phyloP scores from a whole-genome alignment of 2,329 filamentous ascomycete genomes.

The Penicillium sp. region DNA sequence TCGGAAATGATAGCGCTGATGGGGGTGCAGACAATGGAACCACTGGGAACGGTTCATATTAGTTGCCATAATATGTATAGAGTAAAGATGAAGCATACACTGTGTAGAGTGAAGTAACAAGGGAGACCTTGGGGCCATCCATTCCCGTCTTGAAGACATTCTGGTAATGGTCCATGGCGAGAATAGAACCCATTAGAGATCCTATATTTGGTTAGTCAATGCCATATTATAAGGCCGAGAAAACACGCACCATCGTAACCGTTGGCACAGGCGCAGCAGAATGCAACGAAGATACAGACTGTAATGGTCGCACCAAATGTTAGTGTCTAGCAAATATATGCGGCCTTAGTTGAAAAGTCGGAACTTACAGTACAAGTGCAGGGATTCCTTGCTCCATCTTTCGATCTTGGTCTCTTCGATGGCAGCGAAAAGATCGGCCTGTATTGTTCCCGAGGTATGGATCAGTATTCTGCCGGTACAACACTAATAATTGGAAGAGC shows the following conservation, averaged over 20 bases:
- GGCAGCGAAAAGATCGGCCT: slow-evolving; percentile 51
- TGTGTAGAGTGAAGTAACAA: slow-evolving; percentile 47
- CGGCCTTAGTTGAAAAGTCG: background rate
- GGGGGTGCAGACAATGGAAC: slow-evolving; percentile 34
- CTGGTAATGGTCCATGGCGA: slow-evolving; percentile 35
- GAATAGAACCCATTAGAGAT: slow-evolving; percentile 30
- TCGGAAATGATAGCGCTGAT: slow-evolving; percentile 48
- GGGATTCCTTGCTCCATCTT: slow-evolving; percentile 27
- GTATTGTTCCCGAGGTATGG: background rate
- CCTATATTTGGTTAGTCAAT: slow-evolving; percentile 10
- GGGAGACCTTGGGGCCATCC: slow-evolving; percentile 39
- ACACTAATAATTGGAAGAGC: too few relatives aligned
- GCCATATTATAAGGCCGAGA: background rate
- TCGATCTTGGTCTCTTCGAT: slow-evolving; percentile 46
- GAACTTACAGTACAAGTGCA: slow-evolving; percentile 32
- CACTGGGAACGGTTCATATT: slow-evolving; percentile 28
- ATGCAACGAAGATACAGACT: slow-evolving; percentile 45
- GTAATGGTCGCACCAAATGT: background rate
- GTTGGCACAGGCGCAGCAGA: slow-evolving; percentile 33
- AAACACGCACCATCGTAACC: slow-evolving; percentile 26
- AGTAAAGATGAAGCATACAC: slow-evolving; percentile 36
- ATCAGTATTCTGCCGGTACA: background rate
- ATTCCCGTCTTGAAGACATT: slow-evolving; percentile 39
- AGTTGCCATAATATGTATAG: background rate
- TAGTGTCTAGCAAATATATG: slow-evolving; percentile 14